Evolutionary conservation across 2,329 filamentous ascomycete species (phyloP).

Genomic region (Zasmidium angulare): DNA sequence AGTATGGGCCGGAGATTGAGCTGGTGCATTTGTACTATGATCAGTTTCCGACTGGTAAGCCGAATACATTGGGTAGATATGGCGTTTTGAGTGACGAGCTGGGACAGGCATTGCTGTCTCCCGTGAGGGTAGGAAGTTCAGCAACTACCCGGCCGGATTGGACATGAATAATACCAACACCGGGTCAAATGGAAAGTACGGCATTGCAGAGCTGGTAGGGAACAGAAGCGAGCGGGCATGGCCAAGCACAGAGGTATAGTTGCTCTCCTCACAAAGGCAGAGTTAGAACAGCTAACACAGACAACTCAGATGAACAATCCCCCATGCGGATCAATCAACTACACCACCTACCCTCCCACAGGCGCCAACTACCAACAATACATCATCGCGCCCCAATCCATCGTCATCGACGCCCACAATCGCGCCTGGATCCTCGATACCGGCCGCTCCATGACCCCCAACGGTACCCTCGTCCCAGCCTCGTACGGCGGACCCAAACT

Average conservation of each 20-base stretch:
- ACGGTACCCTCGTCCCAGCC: constrained; percentile 47
- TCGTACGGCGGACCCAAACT: constrained; percentile 53
- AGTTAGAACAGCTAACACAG: too few species aligned
- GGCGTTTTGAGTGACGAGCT: too few species aligned
- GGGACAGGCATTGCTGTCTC: constrained; percentile 52
- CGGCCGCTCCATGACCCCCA: constrained; percentile 44
- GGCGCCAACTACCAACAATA: constrained; percentile 51
- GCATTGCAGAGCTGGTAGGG: constrained; percentile 48
- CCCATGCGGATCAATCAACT: constrained; percentile 53
- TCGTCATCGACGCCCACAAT: constrained; percentile 52
- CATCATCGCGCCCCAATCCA: constrained; percentile 53
- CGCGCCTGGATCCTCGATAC: constrained; percentile 57
- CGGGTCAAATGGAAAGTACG: constrained; percentile 45
- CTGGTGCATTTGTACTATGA: constrained; percentile 53
- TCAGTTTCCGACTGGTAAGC: constrained; percentile 47
- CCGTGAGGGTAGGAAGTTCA: constrained; percentile 51
- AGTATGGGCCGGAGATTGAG: constrained; percentile 47
- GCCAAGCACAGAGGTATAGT: constrained; percentile 33
- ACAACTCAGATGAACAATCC: constrained; percentile 47
- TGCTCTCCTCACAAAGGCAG: background rate
- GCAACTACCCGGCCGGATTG: constrained; percentile 52
- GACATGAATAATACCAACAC: constrained; percentile 49
- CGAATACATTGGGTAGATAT: too few species aligned
- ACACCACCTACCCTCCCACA: constrained; percentile 47
- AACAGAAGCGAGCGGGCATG: constrained; percentile 48